Evolutionary conservation across 257 asterid genomes (phyloP), one percentile per base, ranked within the genome.

Genomic region (Capsicum pubescens): DNA sequence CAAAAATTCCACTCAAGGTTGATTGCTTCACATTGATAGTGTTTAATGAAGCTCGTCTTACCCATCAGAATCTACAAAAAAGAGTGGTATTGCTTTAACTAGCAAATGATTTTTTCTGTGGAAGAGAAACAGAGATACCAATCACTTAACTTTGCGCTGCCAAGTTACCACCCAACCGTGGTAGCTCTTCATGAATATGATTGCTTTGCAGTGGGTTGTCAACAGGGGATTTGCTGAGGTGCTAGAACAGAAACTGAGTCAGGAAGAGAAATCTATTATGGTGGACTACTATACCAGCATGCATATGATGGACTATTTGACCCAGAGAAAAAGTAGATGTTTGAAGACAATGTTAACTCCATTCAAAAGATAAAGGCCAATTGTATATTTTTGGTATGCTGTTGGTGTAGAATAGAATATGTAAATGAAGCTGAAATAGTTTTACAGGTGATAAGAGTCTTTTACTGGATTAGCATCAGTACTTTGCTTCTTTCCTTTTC

Each of bases 191-290:
- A 67, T 35, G 48, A 35, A 35, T 67, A 32, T 67, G 74, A 35
- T 67, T 35, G 19, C 48, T 35, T 67, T 66, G 46, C 46, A 66
- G 46, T 66, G 48, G 72, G 72, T 35, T 66, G 35, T 66, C 19
- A 66, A 66, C n/a, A 66, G 48, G 48, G 8, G 5, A 26, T 32
- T 11, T 67, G 74, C 74, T 35, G 19, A 35, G 74, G 48, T 14
- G 74, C 16, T 59, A 32, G 48, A 7, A 67, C 11, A 67, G 46
- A 35, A 32, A 32, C 48, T 32, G 19, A 35, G 50, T 35, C 50
- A 67, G 48, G 50, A 67, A 67, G 50, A 67, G 17, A 64, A 64
- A 35, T n/a, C 50, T 67, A 35, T 67, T 67, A 67, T 67, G 74
- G 48, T 13, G 50, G 74, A 67, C 3, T 6, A 35, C 48, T 14